Conservation (phyloP, 768 basidiomycete genomes). For the Collybiopsis confluens region DNA sequence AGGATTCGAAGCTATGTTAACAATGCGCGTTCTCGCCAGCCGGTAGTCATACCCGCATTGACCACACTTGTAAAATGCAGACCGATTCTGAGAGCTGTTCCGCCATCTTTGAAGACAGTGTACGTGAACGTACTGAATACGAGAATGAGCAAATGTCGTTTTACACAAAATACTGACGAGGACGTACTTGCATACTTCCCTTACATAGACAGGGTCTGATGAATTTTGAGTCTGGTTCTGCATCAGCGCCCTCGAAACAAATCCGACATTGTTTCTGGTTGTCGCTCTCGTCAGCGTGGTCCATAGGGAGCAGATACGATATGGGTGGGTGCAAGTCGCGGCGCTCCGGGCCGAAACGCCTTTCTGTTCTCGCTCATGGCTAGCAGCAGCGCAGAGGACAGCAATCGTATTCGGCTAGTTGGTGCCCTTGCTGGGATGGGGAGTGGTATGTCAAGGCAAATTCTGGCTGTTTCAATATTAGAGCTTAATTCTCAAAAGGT, state of each 20-base stretch:
- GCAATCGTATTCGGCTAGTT: slow-evolving; percentile 42
- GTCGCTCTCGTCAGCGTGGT: slow-evolving; percentile 7
- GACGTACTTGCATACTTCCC: slow-evolving; percentile 67
- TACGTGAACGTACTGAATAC: slow-evolving; percentile 66
- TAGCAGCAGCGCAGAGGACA: neutral
- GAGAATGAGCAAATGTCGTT: neutral
- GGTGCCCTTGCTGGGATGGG: slow-evolving; percentile 58
- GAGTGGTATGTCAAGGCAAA: slow-evolving; percentile 41
- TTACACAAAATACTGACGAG: neutral
- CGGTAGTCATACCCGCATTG: slow-evolving; percentile 78
- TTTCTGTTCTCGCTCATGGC: neutral
- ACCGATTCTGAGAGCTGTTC: slow-evolving; percentile 51
- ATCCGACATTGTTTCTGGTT: slow-evolving; percentile 77
- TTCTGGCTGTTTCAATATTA: neutral
- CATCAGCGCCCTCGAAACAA: slow-evolving; percentile 66
- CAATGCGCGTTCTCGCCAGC: slow-evolving; percentile 64
- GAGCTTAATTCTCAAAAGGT: slow-evolving; percentile 28
- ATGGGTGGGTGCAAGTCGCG: no score
- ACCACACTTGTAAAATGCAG: slow-evolving; percentile 75
- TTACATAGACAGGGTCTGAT: slow-evolving; percentile 80
- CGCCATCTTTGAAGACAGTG: slow-evolving; percentile 77
- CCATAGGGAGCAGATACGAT: slow-evolving; percentile 6
- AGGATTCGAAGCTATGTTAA: slow-evolving; percentile 77
- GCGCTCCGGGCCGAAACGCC: neutral
- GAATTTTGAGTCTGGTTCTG: slow-evolving; percentile 57